These are phyloP conservation scores for Ceratocystis variospora DNA, from an alignment of 2,329 filamentous ascomycete genomes.

Conservation along the genomic window DNA sequence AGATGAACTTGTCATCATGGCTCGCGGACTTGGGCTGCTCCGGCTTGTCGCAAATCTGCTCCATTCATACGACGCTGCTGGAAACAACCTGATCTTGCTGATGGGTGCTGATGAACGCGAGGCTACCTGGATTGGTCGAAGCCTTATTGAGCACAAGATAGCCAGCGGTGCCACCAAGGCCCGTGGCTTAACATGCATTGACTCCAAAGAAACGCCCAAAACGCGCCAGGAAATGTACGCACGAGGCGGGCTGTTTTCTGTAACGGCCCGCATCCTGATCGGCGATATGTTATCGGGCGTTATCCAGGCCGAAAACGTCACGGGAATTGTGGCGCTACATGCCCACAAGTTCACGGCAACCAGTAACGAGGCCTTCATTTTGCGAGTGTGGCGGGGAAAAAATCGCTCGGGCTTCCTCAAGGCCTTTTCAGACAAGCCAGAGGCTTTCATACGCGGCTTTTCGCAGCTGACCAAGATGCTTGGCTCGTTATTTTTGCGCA, in stretches of 20 bases:
- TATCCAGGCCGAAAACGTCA: slow-evolving; percentile 69
- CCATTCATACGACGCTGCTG: slow-evolving; percentile 90
- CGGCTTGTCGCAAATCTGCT: slow-evolving; percentile 90
- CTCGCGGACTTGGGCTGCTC: slow-evolving; percentile 80
- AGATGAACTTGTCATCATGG: slow-evolving; percentile 87
- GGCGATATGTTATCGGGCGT: slow-evolving; percentile 82
- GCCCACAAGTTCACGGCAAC: slow-evolving; percentile 78
- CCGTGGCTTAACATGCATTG: slow-evolving; percentile 77
- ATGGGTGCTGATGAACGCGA: slow-evolving; percentile 85
- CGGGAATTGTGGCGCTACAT: slow-evolving; percentile 75
- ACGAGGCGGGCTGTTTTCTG: slow-evolving; percentile 80
- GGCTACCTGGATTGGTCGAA: slow-evolving; percentile 94
- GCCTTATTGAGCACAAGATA: slow-evolving; percentile 85
- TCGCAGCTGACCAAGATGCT: slow-evolving; percentile 80
- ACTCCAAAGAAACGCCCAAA: slow-evolving; percentile 86
- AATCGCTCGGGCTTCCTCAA: slow-evolving; percentile 92
- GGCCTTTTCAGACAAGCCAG: slow-evolving; percentile 86
- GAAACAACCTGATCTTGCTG: slow-evolving; percentile 80
- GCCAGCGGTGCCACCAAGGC: slow-evolving; percentile 54
- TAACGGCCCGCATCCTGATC: slow-evolving; percentile 88
- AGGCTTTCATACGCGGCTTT: slow-evolving; percentile 80
- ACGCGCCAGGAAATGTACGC: slow-evolving; percentile 85
- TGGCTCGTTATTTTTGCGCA: slow-evolving; percentile 79
- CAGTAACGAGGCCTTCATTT: slow-evolving; percentile 84
- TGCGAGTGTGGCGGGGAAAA: slow-evolving; percentile 84